A percentile compares a stretch with the other conserved stretches of the same genome.
phyloP scores from a whole-genome alignment of 148 eudicot species.

The Pharnaceum exiguum region DNA sequence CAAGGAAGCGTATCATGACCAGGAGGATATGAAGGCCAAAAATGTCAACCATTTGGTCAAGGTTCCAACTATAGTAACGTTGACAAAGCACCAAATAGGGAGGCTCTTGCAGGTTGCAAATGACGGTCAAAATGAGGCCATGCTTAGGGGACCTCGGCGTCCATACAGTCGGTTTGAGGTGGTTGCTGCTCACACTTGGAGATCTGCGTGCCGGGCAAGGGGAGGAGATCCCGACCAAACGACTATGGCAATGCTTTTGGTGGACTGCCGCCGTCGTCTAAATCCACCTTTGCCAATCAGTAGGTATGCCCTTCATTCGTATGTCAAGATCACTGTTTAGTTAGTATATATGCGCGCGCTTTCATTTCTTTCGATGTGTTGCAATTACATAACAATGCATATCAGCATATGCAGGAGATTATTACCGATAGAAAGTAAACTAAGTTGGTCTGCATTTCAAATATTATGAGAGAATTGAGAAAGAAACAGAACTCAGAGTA shows the following conservation, averaged over 20 bases:
- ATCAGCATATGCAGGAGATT: too few relatives aligned
- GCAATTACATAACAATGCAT: too few relatives aligned
- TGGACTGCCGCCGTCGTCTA: constrained; percentile 30
- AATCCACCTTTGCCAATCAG: constrained; percentile 43
- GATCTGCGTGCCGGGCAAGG: constrained; percentile 39
- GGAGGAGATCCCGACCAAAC: constrained; percentile 15
- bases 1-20: not conserved
- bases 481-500: too few relatives aligned
- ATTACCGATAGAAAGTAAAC: too few relatives aligned
- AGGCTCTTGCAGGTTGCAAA: constrained; percentile 29
- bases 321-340: constrained; percentile 9
- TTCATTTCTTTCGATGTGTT: not conserved
- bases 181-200: constrained; percentile 41
- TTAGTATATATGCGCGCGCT: too few relatives aligned
- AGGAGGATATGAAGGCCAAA: not conserved
- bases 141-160: not conserved
- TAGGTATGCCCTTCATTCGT: too few relatives aligned
- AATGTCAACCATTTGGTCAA: not conserved
- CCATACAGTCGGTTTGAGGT: constrained; percentile 40
- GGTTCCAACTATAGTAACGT: constrained; percentile 7
- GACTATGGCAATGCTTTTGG: constrained; percentile 17
- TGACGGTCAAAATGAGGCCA: not conserved
- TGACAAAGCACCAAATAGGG: constrained; percentile 28
- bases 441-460: too few relatives aligned
- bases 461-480: too few relatives aligned